Conservation (phyloP, 139 green algal species). For the Zygnema circumcarinatum region DNA sequence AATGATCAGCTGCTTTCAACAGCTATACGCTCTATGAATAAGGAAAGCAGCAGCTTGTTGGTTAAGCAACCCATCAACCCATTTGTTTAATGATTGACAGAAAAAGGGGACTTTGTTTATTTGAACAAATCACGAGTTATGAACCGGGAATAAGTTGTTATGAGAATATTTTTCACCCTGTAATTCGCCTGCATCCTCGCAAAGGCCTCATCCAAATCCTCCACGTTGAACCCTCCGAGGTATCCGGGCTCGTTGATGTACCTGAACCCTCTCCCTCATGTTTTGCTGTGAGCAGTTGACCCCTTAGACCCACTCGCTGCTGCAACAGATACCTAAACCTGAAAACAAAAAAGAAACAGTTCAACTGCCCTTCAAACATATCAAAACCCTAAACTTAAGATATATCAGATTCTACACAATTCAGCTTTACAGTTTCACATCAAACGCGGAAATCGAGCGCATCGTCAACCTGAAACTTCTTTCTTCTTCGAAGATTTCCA, state of each 20-base stretch:
- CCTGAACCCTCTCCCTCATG: conserved; percentile 16
- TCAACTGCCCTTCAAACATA: too few relatives aligned
- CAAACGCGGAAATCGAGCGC: too few relatives aligned
- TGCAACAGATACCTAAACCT: too few relatives aligned
- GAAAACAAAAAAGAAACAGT: too few relatives aligned
- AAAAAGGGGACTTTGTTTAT: background rate
- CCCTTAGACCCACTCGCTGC: too few relatives aligned
- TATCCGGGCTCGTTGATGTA: conserved; percentile 50
- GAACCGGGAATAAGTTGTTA: too few relatives aligned
- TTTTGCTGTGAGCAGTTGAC: background rate
- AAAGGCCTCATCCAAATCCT: conserved; percentile 53
- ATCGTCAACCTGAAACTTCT: too few relatives aligned
- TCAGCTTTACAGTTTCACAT: too few relatives aligned
- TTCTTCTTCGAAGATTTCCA: too few relatives aligned
- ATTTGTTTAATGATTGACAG: background rate
- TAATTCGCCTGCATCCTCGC: conserved; percentile 54
- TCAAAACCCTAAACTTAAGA: too few relatives aligned
- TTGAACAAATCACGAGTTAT: too few relatives aligned
- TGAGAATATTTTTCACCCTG: background rate
- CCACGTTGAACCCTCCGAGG: conserved; percentile 37
- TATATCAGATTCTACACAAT: too few relatives aligned
- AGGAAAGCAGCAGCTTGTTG: background rate
- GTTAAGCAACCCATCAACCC: background rate
- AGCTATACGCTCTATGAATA: background rate
- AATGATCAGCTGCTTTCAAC: background rate